A percentile compares a stretch with the other conserved stretches of the same genome.
Conservation (phyloP, 192 early-diverging fungal species). For the Physocladia obscura region DNA sequence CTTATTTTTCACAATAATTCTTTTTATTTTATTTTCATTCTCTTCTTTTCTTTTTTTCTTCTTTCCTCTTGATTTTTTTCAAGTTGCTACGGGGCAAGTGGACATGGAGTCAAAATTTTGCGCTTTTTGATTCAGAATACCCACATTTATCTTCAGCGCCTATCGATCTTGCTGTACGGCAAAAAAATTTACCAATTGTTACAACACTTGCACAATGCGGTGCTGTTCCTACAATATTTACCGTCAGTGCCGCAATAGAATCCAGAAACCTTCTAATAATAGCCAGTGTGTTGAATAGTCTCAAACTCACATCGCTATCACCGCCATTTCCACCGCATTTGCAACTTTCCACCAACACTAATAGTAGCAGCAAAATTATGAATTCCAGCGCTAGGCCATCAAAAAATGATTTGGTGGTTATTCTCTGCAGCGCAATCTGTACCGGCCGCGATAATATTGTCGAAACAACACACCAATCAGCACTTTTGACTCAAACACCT, state of each 20-base stretch:
- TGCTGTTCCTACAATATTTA: not conserved
- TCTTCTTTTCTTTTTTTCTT: too few species aligned
- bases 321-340: too few species aligned
- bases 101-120: not conserved
- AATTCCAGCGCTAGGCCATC: not conserved
- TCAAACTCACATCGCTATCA: not conserved
- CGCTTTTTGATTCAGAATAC: not conserved
- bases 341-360: not conserved
- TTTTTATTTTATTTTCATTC: too few species aligned
- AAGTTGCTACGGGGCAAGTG: too few species aligned
- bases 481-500: not conserved
- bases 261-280: not conserved
- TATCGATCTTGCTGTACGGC: conserved; percentile 2
- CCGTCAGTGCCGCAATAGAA: conserved; percentile 5
- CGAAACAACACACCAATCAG: not conserved
- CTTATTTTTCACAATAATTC: not conserved
- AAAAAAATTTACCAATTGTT: not conserved
- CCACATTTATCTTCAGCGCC: not conserved
- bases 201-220: not conserved
- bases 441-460: conserved; percentile 1
- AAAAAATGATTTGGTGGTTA: not conserved
- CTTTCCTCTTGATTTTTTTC: too few species aligned
- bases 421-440: conserved; percentile 14
- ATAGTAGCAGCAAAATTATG: too few species aligned
- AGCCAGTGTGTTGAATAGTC: not conserved